Evolutionary conservation across 2,329 filamentous ascomycete genomes (phyloP).

Genomic region (Fusarium staphyleae): DNA sequence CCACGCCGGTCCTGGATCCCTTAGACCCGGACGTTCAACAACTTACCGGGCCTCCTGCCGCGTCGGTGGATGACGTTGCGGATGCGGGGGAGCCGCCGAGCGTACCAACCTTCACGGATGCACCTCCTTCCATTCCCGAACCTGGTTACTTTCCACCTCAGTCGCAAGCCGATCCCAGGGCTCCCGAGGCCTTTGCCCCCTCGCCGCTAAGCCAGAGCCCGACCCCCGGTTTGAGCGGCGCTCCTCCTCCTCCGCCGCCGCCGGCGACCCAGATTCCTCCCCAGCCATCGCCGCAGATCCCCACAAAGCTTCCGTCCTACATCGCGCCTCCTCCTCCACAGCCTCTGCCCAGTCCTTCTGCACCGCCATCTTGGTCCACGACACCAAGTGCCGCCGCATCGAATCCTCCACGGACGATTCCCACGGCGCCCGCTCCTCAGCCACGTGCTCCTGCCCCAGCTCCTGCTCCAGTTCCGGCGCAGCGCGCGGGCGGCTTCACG

Average conservation of each 20-base stretch:
- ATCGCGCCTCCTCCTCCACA: constrained; percentile 35
- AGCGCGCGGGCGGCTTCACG: constrained; percentile 12
- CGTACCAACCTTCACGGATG: constrained; percentile 40
- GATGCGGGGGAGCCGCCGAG: constrained; percentile 50
- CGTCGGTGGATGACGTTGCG: constrained; percentile 61
- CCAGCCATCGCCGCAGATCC: constrained; percentile 42
- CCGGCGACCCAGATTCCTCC: constrained; percentile 36
- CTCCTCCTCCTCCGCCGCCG: constrained; percentile 32
- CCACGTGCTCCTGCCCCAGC: constrained; percentile 21
- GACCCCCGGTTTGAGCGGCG: constrained; percentile 28
- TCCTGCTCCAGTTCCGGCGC: constrained; percentile 18
- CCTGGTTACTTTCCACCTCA: constrained; percentile 47
- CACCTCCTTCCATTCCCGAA: constrained; percentile 39
- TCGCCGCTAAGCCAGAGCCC: constrained; percentile 47
- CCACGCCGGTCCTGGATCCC: constrained; percentile 61
- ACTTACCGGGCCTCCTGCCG: constrained; percentile 48
- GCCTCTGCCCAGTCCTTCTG: constrained; percentile 30
- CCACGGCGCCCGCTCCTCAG: constrained; percentile 19
- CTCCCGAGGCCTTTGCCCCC: constrained; percentile 43
- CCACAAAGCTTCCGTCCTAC: constrained; percentile 37
- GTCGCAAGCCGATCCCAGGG: constrained; percentile 6
- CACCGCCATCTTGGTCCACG: constrained; percentile 32
- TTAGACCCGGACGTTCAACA: constrained; percentile 70
- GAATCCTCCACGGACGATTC: constrained; percentile 34
- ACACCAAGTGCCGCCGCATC: constrained; percentile 30